Base-by-base conservation (phyloP, 1,139 yeast species). In the Suhomyces taliae region DNA sequence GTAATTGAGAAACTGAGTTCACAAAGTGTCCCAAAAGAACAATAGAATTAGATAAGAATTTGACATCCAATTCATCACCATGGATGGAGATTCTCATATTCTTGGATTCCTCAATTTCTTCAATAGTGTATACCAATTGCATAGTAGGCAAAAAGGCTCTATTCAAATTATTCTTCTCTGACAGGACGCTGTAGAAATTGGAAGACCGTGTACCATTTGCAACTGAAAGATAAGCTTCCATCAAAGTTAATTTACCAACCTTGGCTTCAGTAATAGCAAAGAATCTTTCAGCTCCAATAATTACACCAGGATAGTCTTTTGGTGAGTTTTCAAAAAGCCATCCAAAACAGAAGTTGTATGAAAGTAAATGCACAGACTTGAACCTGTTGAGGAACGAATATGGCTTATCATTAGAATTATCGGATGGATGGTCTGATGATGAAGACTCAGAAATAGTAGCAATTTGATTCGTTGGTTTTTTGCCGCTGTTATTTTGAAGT, bases 11-110 rank as follows among this genome's bases (percentile, higher is more conserved):
- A 1, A 72, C 66, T 1, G 86, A 79, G 36, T 70, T 69, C 11
- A 78, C 63, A 0, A 74, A 60, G 15, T 74, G 66, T 41, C 82
- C 85, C 27, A 81, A 54, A 4, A 81, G 64, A 2, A 64, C 66
- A 24, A 82, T 67, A 1, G 85, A 78, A 29, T 78, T 72, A 0
- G 87, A 77, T 41, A 83, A 66, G 46, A 83, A 74, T 51, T 79
- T 78, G 2, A 85, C 85, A 62, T 86, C 91, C 15, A 87, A 64
- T 47, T 78, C 81, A 54, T 85, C 91, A 19, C 95, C 95, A 41
- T 74, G 72, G 24, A 86, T 74, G 14, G 73, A 55, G 53, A 55
- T 76, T 57, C 61, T 70, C 74, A 58, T 80, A 47, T 58, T 72
- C 67, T 55, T 69, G 0, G 55, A 57, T 7, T 62, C 69, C 0